Evolutionary conservation across 208 protist species (phyloP).

Genomic region (Trypanosoma brucei): DNA sequence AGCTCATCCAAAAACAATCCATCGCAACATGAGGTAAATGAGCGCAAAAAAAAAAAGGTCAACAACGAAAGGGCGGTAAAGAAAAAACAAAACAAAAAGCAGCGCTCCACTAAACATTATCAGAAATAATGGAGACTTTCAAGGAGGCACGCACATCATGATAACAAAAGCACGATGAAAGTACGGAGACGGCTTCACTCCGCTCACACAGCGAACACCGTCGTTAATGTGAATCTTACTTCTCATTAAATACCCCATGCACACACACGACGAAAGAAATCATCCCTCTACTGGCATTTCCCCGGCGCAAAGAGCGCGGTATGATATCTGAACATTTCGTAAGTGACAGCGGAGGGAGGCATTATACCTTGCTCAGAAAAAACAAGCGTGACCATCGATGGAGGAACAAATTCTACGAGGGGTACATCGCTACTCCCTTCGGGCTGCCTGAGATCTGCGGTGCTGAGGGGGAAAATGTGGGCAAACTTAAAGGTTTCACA

Average conservation of each 20-base stretch:
- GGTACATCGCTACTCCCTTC: conserved; percentile 53
- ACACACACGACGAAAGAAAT: conserved; percentile 7
- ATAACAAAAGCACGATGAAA: too few relatives aligned
- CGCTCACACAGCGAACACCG: too few relatives aligned
- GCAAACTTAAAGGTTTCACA: conserved; percentile 99
- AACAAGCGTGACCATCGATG: conserved; percentile 89
- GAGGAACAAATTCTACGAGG: conserved; percentile 86
- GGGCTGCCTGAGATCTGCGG: conserved; percentile 86
- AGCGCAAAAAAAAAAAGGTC: background rate
- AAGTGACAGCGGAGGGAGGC: conserved; percentile 97
- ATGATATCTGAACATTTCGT: conserved; percentile 96
- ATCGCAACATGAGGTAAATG: background rate
- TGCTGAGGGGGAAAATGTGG: conserved; percentile 95
- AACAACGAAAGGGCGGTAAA: conserved; percentile 13
- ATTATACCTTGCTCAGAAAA: conserved; percentile 99
- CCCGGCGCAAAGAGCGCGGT: conserved; percentile 63
- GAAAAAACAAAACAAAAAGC: conserved; percentile 8
- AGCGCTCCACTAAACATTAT: too few relatives aligned
- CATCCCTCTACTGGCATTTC: conserved; percentile 33
- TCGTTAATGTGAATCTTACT: too few relatives aligned
- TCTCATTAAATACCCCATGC: background rate
- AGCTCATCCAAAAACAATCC: too few relatives aligned
- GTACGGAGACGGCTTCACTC: too few relatives aligned
- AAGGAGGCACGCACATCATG: too few relatives aligned
- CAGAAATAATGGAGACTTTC: too few relatives aligned